A percentile compares a stretch with the other conserved stretches of the same genome.
These are phyloP conservation scores for Stygiomarasmius scandens DNA, from an alignment of 1,284 basidiomycete genomes.

Conservation along the genomic window DNA sequence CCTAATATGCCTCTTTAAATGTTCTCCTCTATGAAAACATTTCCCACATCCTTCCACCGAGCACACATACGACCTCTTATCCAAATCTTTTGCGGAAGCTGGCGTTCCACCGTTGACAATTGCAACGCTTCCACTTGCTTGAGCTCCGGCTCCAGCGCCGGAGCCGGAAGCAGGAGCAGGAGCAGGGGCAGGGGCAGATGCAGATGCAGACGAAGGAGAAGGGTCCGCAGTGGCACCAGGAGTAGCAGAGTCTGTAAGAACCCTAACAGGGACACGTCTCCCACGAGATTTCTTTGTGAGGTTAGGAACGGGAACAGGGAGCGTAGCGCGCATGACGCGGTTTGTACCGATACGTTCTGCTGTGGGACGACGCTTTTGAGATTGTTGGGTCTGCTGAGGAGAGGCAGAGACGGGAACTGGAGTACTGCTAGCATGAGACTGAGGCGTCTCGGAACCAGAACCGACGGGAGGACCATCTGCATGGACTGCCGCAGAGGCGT, in stretches of 20 bases:
- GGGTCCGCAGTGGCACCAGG: slow-evolving; percentile 40
- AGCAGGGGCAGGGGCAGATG: neutral
- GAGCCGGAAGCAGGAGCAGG: neutral
- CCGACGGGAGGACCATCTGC: neutral
- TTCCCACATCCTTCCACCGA: slow-evolving; percentile 66
- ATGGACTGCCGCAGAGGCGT: neutral
- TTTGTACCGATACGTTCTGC: slow-evolving; percentile 12
- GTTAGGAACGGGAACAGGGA: slow-evolving; percentile 72
- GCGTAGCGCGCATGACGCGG: slow-evolving; percentile 12
- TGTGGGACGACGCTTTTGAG: neutral
- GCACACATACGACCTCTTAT: slow-evolving; percentile 19
- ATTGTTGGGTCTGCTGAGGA: neutral
- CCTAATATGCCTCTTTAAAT: slow-evolving; percentile 77
- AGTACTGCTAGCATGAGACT: neutral
- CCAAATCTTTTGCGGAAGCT: slow-evolving; percentile 3
- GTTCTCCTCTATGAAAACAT: slow-evolving; percentile 77
- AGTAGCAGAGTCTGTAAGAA: neutral
- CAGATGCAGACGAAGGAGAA: neutral
- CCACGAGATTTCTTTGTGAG: slow-evolving; percentile 76
- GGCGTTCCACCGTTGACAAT: slow-evolving; percentile 16
- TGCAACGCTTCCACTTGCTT: too few species aligned
- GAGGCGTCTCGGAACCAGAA: neutral
- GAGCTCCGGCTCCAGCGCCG: neutral
- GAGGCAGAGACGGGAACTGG: neutral
- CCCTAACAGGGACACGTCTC: slow-evolving; percentile 55